Base-by-base conservation (phyloP, 345 rosid species). In the Acer yangbiense region DNA sequence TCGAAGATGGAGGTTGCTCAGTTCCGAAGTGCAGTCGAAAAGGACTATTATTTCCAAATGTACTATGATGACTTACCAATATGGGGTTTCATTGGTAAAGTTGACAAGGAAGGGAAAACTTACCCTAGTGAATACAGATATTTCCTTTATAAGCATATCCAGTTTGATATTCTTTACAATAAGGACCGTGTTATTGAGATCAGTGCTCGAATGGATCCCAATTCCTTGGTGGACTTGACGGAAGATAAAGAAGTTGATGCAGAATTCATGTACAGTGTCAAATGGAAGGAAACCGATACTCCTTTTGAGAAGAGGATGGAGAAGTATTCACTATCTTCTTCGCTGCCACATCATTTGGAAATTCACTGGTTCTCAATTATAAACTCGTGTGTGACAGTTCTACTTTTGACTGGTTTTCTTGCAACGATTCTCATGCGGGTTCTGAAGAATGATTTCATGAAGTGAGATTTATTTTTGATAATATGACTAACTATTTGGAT, bases 291-390 rank as follows among this genome's bases (percentile, higher is more conserved):
- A 73, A 94, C 98, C 0, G 93, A 89, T 13, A 88, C 86, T 63
- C 86, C 92, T n/a, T 94, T 89, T 29, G 95, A 94, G 82, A 92
- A 90, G 57, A 94, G 98, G 82, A 94, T 94, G 98, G 97, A 92
- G 0, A 94, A 90, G 86, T 94, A 94, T 21, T 90, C 98, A 0
- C 81, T 85, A 78, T 90, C 97, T 71, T 94, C 98, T 76, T 94
- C 98, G 1, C 85, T 92, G 82, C 97, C 98, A 0, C 98, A 89
- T 87, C 97, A 94, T 72, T 86, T 94, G 90, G 95, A 94, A 81
- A 92, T 94, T 66, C 98, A 94, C 77, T 94, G 98, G 98, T 94
- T 94, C 86, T 92, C 95, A 0, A 94, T 94, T 71, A 92, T 94
- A 10, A 92, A 94, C 81, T 92, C 98, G 0, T 94, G 98, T 63